Percentiles rank a stretch among this genome's conserved stretches.
These are phyloP conservation scores for Tolypocladium amazonense DNA, from an alignment of 2,329 filamentous ascomycete species.

Conservation along the genomic window DNA sequence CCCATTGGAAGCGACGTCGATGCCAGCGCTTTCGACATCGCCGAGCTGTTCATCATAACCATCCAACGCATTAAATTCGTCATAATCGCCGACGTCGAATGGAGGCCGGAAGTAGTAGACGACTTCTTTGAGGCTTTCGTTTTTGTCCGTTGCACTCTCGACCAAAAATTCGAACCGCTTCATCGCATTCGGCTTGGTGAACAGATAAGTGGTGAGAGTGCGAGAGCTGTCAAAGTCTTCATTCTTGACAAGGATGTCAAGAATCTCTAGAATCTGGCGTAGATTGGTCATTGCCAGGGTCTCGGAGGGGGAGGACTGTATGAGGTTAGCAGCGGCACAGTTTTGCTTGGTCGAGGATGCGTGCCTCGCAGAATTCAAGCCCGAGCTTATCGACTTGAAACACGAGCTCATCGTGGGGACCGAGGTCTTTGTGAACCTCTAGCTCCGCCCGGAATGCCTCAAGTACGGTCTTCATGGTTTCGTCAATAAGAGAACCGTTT, in stretches of 20 bases:
- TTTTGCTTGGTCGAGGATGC: slow-evolving; percentile 5
- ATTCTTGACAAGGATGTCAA: slow-evolving; percentile 31
- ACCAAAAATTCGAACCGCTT: slow-evolving; percentile 28
- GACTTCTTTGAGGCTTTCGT: slow-evolving; percentile 29
- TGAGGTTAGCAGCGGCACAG: slow-evolving; percentile 12
- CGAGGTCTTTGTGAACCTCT: slow-evolving; percentile 26
- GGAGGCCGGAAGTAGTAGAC: slow-evolving; percentile 25
- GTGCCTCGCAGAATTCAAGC: slow-evolving; percentile 41
- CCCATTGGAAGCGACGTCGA: slow-evolving; percentile 2
- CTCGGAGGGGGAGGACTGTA: slow-evolving; percentile 24
- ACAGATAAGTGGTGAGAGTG: slow-evolving; percentile 30
- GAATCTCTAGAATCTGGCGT: slow-evolving; percentile 30
- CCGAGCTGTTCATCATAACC: slow-evolving; percentile 5
- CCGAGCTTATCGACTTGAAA: slow-evolving; percentile 41
- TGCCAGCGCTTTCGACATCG: neutral
- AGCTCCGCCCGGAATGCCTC: slow-evolving; percentile 34
- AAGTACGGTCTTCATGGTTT: slow-evolving; percentile 33
- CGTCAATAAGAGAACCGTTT: slow-evolving; percentile 28
- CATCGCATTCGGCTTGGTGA: slow-evolving; percentile 26
- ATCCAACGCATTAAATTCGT: slow-evolving; percentile 6
- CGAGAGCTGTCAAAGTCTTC: slow-evolving; percentile 28
- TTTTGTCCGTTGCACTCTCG: slow-evolving; percentile 30
- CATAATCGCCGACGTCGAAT: slow-evolving; percentile 1
- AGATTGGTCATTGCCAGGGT: slow-evolving; percentile 25
- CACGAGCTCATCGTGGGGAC: slow-evolving; percentile 35